A percentile compares a stretch with the other conserved stretches of the same genome.
Evolutionary conservation across 768 basidiomycete genomes (phyloP).

Genomic region (Rubroboletus satanas): DNA sequence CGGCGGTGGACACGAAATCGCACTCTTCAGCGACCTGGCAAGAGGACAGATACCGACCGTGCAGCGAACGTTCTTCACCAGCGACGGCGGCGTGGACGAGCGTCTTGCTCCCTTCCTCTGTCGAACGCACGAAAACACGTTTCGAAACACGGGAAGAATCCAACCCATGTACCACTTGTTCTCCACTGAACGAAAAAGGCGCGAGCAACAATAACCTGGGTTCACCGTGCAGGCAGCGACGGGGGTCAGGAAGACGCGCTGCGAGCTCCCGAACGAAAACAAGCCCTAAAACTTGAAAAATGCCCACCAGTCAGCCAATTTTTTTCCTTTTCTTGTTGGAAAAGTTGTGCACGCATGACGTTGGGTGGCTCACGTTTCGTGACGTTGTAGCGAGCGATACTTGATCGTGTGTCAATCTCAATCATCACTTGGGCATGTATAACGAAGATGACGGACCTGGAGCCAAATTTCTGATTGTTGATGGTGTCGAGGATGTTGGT

Average conservation of each 20-base stretch:
- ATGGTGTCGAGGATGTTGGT: constrained; percentile 21
- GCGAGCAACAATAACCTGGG: constrained; percentile 33
- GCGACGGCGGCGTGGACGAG: constrained; percentile 30
- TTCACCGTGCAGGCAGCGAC: constrained; percentile 27
- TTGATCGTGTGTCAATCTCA: background rate
- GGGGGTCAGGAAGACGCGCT: constrained; percentile 21
- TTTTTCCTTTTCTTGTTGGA: background rate
- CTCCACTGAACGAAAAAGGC: constrained; percentile 22
- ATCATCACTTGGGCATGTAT: background rate
- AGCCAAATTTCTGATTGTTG: constrained; percentile 19
- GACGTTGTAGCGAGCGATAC: constrained; percentile 19
- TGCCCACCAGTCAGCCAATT: background rate
- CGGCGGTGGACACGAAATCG: constrained; percentile 25
- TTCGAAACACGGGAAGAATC: constrained; percentile 2
- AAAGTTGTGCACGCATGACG: background rate
- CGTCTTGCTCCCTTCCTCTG: constrained; percentile 33
- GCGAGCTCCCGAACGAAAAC: constrained; percentile 31
- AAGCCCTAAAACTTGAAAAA: constrained; percentile 23
- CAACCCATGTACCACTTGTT: constrained; percentile 4
- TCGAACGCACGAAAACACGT: constrained; percentile 20
- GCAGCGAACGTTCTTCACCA: constrained; percentile 8
- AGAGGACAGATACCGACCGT: constrained; percentile 28
- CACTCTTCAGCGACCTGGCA: constrained; percentile 24
- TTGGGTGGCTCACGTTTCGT: constrained; percentile 19
- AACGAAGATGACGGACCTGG: constrained; percentile 6